Base-by-base conservation (phyloP, 208 protist genomes). In the Ichthyophonus hoferi region DNA sequence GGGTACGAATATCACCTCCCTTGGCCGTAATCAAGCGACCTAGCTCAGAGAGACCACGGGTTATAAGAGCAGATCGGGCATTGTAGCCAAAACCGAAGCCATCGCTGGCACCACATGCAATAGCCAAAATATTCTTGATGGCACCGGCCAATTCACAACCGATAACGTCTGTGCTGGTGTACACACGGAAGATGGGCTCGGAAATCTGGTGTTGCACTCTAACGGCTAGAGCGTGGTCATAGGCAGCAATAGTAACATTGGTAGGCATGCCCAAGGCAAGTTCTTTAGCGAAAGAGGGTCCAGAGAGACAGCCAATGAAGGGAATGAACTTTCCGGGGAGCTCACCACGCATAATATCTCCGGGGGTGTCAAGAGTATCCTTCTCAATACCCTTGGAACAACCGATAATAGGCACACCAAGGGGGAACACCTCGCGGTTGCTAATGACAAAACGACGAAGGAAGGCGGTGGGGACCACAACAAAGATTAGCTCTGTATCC, bases 41-140 rank as follows among this genome's bases (percentile, higher is more conserved):
- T 37, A 91, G 87, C 58, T 93, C 91, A 1, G 42, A 42, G 40
- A 87, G 87, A 41, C 92, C 91, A 1, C 93, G 90, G 1, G 93
- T 94, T 35, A 94, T 90, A 39, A 94, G 83, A 24, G 87, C 89
- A 7, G 93, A 92, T 31, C 91, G 35, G 0, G 90, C 82, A 50
- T 91, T 90, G 67, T 35, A 90, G 79, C 89, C 93, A 33, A 94
- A 76, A 39, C 76, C 90, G 40, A 88, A 40, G 3, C 91, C 92
- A 43, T 93, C 87, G 0, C 34, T 40, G 40, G 90, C 88, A 35
- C 91, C 91, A 42, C 87, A 89, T 14, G 89, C 92, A 42, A 94
- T 94, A 39, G 93, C 92, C 42, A 94, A 87, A 31, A 90, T 50
- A 77, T 94, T 94, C 79, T 94, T 94, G 35, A 94, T 89, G 3